These are phyloP conservation scores for Scutellaria minor DNA, from an alignment of 257 asterid genomes.

Conservation along the genomic window DNA sequence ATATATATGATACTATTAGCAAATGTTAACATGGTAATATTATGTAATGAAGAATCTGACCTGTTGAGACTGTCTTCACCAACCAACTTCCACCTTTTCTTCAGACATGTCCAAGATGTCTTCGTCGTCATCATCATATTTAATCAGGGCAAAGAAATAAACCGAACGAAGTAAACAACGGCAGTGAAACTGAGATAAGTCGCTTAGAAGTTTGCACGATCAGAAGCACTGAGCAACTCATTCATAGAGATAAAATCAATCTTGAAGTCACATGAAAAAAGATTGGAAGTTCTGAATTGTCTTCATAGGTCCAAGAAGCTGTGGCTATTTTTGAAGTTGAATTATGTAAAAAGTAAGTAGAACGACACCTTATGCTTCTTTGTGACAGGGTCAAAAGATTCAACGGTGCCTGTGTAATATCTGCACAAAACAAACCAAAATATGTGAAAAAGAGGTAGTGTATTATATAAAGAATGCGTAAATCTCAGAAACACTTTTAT, in stretches of 20 bases:
- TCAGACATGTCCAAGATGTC: slow-evolving; percentile 44
- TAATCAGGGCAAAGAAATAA: slow-evolving; percentile 39
- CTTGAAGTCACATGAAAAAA: not conserved
- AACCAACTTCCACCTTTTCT: too few relatives aligned
- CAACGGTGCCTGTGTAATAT: slow-evolving; percentile 48
- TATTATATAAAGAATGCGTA: not conserved
- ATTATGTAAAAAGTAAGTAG: not conserved
- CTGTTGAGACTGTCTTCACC: slow-evolving; percentile 35
- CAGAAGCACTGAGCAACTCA: not conserved
- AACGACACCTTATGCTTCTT: slow-evolving; percentile 50
- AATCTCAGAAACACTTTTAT: not conserved
- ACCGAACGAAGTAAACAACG: not conserved
- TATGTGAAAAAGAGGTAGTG: not conserved
- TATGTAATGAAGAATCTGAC: slow-evolving; percentile 39
- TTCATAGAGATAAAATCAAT: not conserved
- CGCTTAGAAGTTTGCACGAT: too few relatives aligned
- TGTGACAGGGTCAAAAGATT: slow-evolving; percentile 47
- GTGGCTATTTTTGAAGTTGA: not conserved
- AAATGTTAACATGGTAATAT: slow-evolving; percentile 8
- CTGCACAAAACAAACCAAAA: slow-evolving; percentile 33
- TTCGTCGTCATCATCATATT: slow-evolving; percentile 45
- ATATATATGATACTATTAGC: not conserved
- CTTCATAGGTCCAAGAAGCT: slow-evolving; percentile 4
- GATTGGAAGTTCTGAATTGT: not conserved
- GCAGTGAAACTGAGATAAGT: not conserved